phyloP scores from a whole-genome alignment of 2,329 filamentous ascomycete genomes.

The Paecilomyces sp. region DNA sequence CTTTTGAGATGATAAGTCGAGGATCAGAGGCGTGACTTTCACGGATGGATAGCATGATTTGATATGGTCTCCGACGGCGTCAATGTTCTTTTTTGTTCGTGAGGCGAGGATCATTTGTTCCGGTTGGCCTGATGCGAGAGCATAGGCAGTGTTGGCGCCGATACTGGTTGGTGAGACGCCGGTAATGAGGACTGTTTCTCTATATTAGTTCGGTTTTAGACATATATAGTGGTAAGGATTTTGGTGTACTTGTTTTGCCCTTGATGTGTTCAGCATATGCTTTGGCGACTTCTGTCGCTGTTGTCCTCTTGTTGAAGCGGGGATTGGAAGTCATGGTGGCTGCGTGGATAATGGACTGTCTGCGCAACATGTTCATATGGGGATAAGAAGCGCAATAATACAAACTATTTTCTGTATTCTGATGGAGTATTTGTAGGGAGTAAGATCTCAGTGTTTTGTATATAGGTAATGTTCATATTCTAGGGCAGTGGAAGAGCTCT shows the following conservation, averaged over 20 bases:
- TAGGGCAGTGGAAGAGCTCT: too few relatives aligned
- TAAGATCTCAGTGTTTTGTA: not conserved
- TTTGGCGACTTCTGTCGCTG: conserved; percentile 32
- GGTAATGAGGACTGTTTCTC: not conserved
- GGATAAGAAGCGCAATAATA: not conserved
- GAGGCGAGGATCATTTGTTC: not conserved
- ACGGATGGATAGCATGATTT: conserved; percentile 1
- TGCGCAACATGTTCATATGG: not conserved
- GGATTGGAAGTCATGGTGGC: conserved; percentile 17
- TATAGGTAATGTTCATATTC: not conserved
- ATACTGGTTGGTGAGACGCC: not conserved
- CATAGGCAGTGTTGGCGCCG: not conserved
- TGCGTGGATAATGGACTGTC: not conserved
- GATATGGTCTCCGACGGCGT: conserved; percentile 5
- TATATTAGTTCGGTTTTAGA: not conserved
- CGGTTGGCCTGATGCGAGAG: not conserved
- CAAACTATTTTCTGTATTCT: too few relatives aligned
- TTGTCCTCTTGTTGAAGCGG: conserved; percentile 28
- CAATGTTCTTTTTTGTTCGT: conserved; percentile 6
- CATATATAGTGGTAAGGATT: not conserved
- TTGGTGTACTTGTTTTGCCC: conserved; percentile 19
- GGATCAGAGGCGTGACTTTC: conserved; percentile 3
- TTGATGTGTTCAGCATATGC: conserved; percentile 26
- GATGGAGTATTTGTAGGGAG: too few relatives aligned
- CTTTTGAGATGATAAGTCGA: conserved; percentile 5